These are phyloP conservation scores for Ambrosiella beaveri DNA, from an alignment of 2,329 filamentous ascomycete genomes.

Conservation along the genomic window DNA sequence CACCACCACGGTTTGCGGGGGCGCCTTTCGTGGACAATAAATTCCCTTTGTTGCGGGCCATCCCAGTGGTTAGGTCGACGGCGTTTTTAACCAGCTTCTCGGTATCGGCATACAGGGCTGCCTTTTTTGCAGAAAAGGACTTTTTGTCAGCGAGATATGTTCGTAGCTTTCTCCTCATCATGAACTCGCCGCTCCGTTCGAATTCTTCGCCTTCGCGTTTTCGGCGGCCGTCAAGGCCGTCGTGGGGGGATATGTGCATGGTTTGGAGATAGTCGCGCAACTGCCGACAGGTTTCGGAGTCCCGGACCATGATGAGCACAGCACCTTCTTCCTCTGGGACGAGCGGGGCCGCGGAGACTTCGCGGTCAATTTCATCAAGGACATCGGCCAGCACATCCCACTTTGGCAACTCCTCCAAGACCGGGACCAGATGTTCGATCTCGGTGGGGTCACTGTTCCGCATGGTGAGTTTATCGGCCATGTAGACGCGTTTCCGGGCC, in stretches of 20 bases:
- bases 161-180: conserved; percentile 78
- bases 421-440: conserved; percentile 51
- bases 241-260: conserved; percentile 44
- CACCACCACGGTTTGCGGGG: conserved; percentile 24
- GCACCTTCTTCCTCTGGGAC: conserved; percentile 64
- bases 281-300: conserved; percentile 70
- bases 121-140: conserved; percentile 73
- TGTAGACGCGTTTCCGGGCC: conserved; percentile 74
- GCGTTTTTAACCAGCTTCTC: conserved; percentile 57
- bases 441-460: conserved; percentile 17
- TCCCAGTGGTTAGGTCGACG: conserved; percentile 26
- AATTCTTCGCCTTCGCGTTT: conserved; percentile 19
- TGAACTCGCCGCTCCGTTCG: conserved; percentile 56
- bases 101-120: conserved; percentile 60
- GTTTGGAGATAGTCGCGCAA: conserved; percentile 80
- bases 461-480: conserved; percentile 27
- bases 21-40: background rate
- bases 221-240: background rate
- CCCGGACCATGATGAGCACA: conserved; percentile 88
- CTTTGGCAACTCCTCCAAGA: conserved; percentile 88
- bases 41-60: conserved; percentile 29
- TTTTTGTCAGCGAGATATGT: conserved; percentile 83
- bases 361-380: conserved; percentile 80
- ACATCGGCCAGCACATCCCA: conserved; percentile 83
- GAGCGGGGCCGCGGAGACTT: conserved; percentile 62